Conservation (phyloP, 2,329 filamentous ascomycete species). For the Penicillium verrucosum region DNA sequence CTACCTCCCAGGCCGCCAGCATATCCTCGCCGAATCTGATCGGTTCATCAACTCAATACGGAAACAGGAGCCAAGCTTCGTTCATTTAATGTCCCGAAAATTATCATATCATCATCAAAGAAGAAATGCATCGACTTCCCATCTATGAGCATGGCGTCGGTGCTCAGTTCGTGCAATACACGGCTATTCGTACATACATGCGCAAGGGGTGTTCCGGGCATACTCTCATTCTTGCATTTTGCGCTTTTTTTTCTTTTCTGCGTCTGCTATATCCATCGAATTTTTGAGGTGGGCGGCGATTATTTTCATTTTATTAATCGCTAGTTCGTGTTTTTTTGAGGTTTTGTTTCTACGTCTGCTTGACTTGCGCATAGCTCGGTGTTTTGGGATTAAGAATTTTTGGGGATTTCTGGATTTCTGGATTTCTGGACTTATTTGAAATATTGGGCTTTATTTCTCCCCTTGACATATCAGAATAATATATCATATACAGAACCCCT, state of each 20-base stretch:
- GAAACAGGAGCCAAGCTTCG: constrained; percentile 10
- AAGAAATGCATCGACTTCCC: not conserved
- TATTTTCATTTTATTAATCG: not conserved
- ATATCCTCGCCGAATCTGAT: constrained; percentile 37
- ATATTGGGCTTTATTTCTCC: not conserved
- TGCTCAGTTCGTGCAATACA: not conserved
- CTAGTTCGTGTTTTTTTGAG: not conserved
- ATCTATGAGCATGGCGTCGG: not conserved
- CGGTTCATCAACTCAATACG: constrained; percentile 30
- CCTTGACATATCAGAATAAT: constrained; percentile 4
- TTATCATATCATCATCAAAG: not conserved
- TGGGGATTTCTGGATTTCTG: not conserved
- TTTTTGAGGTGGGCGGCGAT: not conserved
- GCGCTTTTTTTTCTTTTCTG: not conserved
- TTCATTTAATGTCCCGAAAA: constrained; percentile 12
- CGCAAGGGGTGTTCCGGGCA: not conserved
- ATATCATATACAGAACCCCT: constrained; percentile 4
- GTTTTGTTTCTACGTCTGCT: not conserved
- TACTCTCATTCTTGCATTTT: not conserved
- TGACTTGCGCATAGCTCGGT: constrained; percentile 20
- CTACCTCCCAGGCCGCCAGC: constrained; percentile 16
- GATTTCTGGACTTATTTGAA: not conserved
- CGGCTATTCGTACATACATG: not conserved
- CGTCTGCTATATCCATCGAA: not conserved
- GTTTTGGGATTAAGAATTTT: constrained; percentile 13